Evolutionary conservation across 1,284 basidiomycete species (phyloP).

Genomic region (Tilletia setariae): DNA sequence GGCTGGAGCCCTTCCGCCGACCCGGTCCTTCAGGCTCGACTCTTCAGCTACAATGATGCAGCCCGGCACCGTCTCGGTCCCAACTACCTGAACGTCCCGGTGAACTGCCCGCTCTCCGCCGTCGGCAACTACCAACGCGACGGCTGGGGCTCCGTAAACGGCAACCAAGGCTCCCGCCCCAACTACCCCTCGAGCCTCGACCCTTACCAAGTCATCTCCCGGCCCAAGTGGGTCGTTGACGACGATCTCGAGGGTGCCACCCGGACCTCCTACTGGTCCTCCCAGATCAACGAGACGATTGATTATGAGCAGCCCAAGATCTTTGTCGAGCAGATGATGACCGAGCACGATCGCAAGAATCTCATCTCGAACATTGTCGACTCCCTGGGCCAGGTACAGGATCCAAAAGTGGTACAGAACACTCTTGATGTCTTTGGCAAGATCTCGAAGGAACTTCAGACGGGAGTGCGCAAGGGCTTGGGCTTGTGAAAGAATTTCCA

Average conservation of each 20-base stretch:
- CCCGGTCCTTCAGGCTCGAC: constrained; percentile 25
- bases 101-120: constrained; percentile 8
- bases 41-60: constrained; percentile 21
- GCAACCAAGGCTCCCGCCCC: background rate
- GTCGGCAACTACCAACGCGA: constrained; percentile 13
- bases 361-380: constrained; percentile 2
- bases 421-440: constrained; percentile 1
- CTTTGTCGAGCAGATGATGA: constrained; percentile 6
- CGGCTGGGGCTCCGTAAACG: background rate
- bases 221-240: constrained; percentile 10
- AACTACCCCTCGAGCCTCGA: background rate
- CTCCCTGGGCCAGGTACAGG: background rate
- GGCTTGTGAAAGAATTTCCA: no score
- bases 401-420: background rate
- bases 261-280: constrained; percentile 1
- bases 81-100: constrained; percentile 21
- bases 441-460: background rate
- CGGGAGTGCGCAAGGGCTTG: background rate
- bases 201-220: background rate
- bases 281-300: constrained; percentile 1
- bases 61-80: constrained; percentile 19
- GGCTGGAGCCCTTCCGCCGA: constrained; percentile 45
- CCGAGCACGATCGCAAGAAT: background rate
- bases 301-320: constrained; percentile 9
- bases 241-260: background rate